Evolutionary conservation across 768 basidiomycete species (phyloP), one percentile per base, ranked within the genome.

Genomic region (Kwoniella dendrophila): DNA sequence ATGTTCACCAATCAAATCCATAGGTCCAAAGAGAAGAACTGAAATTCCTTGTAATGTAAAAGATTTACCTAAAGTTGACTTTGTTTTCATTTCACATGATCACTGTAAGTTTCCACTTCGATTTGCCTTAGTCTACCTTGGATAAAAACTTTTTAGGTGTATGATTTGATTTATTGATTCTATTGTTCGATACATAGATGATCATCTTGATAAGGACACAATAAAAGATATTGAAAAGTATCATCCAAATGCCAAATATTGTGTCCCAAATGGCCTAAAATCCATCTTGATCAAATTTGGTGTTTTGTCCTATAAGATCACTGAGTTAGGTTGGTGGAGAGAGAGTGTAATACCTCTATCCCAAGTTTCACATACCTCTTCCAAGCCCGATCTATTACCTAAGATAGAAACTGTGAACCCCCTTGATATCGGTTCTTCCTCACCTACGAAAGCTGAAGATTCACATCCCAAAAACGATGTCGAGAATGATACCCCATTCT

Each of bases 261-360:
- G n/a, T 26, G 34, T 53, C 7, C 51, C 51, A 16, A 18, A 24
- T 18, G 34, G 38, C 7, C 34, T 44, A 18, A 33, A 45, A 30
- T 12, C 3, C 4, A n/a, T 47, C 4, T 22, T 56, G 41, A 33
- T 7, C 16, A 43, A 32, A 20, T 44, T 47, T 24, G 55, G 43
- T n/a, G 41, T 56, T 27, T n/a, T 18, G 4, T 32, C 41, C 10
- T 8, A 1, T n/a, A 1, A 22, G 22, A 29, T 56, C 8, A 40
- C 12, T 12, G 55, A 56, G 32, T 12, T 56, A 29, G 34, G 22
- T n/a, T 56, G 55, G 55, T 56, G 55, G 55, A 43, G 45, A 44
- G 30, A 56, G 29, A 29, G 16, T n/a, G 26, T 30, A 4, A 3
- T 55, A 12, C 12, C 20, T 40, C 36, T 55, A 18, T 40, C 32